Evolutionary conservation across 2,329 filamentous ascomycete genomes (phyloP).

Genomic region (Tolypocladium ophioglossoides): DNA sequence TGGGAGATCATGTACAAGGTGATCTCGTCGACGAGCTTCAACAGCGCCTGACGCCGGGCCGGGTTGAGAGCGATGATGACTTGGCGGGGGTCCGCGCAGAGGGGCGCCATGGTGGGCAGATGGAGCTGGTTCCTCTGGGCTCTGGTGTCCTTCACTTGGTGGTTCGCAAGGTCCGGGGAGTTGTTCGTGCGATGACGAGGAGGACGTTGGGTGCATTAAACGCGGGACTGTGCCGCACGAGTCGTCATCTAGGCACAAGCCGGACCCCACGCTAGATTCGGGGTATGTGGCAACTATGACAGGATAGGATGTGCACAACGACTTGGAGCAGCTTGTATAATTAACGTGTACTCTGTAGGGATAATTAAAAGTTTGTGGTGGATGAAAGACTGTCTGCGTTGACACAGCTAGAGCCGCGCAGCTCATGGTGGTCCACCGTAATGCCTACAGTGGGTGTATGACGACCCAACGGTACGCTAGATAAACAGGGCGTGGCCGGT

Average conservation of each 20-base stretch:
- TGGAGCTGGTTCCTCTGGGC: neutral
- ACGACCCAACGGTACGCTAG: no score
- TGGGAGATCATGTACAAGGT: slow-evolving; percentile 43
- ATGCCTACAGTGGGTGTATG: no score
- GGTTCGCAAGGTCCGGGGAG: neutral
- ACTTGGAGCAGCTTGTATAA: no score
- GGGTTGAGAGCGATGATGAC: slow-evolving; percentile 44
- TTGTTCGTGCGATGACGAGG: neutral
- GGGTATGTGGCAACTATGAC: neutral
- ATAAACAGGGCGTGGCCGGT: neutral
- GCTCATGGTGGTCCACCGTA: neutral
- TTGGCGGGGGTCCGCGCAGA: slow-evolving; percentile 43
- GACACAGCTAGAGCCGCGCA: neutral
- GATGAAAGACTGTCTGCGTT: neutral
- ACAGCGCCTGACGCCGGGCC: slow-evolving; percentile 39
- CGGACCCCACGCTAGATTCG: neutral
- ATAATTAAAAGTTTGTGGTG: no score
- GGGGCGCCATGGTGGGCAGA: slow-evolving; percentile 35
- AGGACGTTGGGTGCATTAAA: neutral
- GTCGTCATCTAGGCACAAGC: neutral
- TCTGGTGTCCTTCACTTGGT: no score
- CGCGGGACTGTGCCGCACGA: neutral
- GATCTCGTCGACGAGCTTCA: slow-evolving; percentile 39
- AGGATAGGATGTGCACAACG: neutral
- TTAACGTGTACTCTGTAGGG: neutral